phyloP scores from a whole-genome alignment of 768 basidiomycete species.

The Antrodiella citrinella region DNA sequence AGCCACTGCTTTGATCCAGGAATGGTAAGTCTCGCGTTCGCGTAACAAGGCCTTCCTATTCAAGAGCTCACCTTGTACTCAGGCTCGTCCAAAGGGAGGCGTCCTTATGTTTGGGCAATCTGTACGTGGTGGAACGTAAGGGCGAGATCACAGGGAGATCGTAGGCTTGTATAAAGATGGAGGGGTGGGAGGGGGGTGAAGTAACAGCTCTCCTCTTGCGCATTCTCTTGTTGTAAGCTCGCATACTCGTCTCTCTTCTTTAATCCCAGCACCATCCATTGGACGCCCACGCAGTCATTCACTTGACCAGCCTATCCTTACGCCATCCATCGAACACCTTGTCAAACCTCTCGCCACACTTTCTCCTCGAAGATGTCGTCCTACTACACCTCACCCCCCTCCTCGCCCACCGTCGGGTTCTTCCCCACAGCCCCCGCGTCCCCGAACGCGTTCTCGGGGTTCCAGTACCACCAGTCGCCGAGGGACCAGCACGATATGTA shows the following conservation, averaged over 20 bases:
- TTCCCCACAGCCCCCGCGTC: conserved; percentile 26
- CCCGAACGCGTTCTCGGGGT: conserved; percentile 27
- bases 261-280: no score
- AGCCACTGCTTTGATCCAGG: conserved; percentile 10
- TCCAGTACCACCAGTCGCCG: conserved; percentile 23
- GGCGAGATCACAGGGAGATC: no score
- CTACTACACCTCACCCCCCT: conserved; percentile 19
- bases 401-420: conserved; percentile 21
- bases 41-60: not conserved
- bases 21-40: conserved; percentile 3
- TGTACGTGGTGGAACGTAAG: not conserved
- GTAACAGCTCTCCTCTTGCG: no score
- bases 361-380: conserved; percentile 20
- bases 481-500: conserved; percentile 25
- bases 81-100: not conserved
- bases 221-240: no score
- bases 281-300: not conserved
- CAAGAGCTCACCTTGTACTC: conserved; percentile 9
- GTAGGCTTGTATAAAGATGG: no score
- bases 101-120: conserved; percentile 4
- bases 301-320: not conserved
- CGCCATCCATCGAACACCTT: not conserved
- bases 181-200: no score
- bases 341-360: not conserved
- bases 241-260: no score